These are phyloP conservation scores for Myriosclerotinia duriaeana DNA, from an alignment of 2,329 filamentous ascomycete species.

Conservation along the genomic window DNA sequence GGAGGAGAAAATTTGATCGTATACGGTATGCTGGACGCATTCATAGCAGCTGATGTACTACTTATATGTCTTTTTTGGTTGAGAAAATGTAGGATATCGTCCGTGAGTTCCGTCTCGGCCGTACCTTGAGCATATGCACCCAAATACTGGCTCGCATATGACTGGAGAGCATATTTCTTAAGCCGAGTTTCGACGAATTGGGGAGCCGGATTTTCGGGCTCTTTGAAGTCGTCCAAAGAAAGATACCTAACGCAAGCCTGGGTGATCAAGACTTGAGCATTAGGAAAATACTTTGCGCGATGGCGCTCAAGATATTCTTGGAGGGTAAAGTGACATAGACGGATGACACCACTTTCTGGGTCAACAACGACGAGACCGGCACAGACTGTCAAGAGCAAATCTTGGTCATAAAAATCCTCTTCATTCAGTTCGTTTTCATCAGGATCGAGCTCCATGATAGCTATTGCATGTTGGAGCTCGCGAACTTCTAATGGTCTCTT, in stretches of 20 bases:
- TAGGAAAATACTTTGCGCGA: slow-evolving; percentile 21
- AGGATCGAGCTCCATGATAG: slow-evolving; percentile 40
- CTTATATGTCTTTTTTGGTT: not conserved
- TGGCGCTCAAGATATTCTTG: slow-evolving; percentile 36
- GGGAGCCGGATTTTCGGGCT: slow-evolving; percentile 23
- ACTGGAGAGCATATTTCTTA: slow-evolving; percentile 33
- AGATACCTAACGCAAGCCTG: slow-evolving; percentile 36
- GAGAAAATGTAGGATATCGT: slow-evolving; percentile 7
- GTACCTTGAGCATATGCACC: slow-evolving; percentile 35
- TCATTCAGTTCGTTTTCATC: slow-evolving; percentile 33
- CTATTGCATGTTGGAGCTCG: slow-evolving; percentile 48
- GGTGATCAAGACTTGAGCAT: slow-evolving; percentile 22
- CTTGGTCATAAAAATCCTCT: slow-evolving; percentile 32
- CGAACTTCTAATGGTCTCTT: slow-evolving; percentile 39
- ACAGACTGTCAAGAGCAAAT: slow-evolving; percentile 30
- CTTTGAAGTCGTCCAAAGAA: slow-evolving; percentile 32
- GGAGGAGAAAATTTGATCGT: not conserved
- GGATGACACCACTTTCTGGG: slow-evolving; percentile 31
- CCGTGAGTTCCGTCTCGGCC: not conserved
- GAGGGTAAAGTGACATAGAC: slow-evolving; percentile 36
- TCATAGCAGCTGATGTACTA: not conserved
- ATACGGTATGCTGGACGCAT: not conserved
- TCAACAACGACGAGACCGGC: slow-evolving; percentile 36
- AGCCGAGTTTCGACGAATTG: slow-evolving; percentile 24
- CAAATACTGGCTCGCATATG: slow-evolving; percentile 42